Percentiles rank a stretch among this genome's conserved stretches.
Evolutionary conservation across 1,284 basidiomycete species (phyloP).

Genomic region (Cystobasidiaceae sp.): DNA sequence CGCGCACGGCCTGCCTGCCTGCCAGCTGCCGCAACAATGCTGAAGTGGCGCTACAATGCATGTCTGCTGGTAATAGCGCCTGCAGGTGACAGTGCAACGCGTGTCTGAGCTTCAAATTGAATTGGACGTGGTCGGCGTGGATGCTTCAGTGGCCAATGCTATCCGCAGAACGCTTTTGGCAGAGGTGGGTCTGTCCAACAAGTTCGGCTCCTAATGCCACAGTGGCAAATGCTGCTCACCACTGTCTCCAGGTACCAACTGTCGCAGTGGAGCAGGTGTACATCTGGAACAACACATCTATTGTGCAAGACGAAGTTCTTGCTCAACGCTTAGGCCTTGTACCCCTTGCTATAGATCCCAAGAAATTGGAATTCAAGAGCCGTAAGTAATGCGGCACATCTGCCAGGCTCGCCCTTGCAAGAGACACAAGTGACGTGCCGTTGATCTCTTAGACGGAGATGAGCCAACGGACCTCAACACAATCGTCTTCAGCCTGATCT

Average conservation of each 20-base stretch:
- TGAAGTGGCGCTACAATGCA: no score
- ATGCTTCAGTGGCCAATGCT: conserved; percentile 93
- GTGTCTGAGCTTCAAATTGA: conserved; percentile 78
- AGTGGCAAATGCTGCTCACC: neutral
- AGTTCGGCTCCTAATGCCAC: neutral
- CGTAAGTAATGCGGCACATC: conserved; percentile 37
- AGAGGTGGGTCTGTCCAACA: conserved; percentile 60
- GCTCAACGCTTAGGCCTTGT: conserved; percentile 85
- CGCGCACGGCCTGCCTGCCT: no score
- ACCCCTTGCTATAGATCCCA: conserved; percentile 81
- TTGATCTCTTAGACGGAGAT: neutral
- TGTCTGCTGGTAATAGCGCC: no score
- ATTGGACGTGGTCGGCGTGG: conserved; percentile 92
- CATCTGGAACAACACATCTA: conserved; percentile 90
- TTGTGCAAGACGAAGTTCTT: conserved; percentile 91
- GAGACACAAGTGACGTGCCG: neutral
- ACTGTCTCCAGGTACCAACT: conserved; percentile 68
- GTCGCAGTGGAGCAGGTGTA: conserved; percentile 91
- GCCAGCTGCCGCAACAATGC: no score
- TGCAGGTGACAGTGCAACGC: conserved; percentile 67
- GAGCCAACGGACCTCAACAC: conserved; percentile 76
- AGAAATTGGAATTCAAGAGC: conserved; percentile 50
- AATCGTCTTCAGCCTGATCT: conserved; percentile 63
- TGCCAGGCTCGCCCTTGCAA: neutral
- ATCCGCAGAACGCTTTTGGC: conserved; percentile 86